phyloP scores from a whole-genome alignment of 257 asterid species.

The Primulina eburnea region DNA sequence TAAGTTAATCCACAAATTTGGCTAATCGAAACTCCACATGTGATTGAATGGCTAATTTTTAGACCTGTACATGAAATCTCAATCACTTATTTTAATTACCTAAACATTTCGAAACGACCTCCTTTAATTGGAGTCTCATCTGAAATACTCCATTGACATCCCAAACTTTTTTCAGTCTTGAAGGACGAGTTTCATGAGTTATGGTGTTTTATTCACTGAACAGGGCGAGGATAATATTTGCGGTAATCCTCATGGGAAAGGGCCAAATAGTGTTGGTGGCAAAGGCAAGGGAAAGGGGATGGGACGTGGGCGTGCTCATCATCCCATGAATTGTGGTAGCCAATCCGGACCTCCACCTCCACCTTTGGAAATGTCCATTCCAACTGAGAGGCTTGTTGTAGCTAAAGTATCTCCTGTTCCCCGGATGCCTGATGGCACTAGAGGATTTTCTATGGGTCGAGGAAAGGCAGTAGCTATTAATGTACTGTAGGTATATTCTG shows the following conservation, averaged over 20 bases:
- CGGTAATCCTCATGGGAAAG: slow-evolving; percentile 40
- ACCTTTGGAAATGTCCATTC: slow-evolving; percentile 27
- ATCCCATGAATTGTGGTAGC: slow-evolving; percentile 36
- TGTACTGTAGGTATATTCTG: slow-evolving; percentile 30
- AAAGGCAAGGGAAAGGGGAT: slow-evolving; percentile 46
- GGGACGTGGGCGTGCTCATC: slow-evolving; percentile 57
- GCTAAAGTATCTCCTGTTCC: slow-evolving; percentile 61
- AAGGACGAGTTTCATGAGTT: slow-evolving; percentile 1
- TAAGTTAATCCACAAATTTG: not conserved
- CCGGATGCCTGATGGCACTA: slow-evolving; percentile 95
- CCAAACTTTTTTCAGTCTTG: not conserved
- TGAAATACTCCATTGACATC: not conserved
- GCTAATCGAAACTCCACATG: not conserved
- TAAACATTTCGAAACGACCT: not conserved
- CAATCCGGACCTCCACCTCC: slow-evolving; percentile 31
- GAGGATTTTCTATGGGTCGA: slow-evolving; percentile 91
- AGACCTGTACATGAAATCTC: no score
- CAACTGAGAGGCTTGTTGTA: slow-evolving; percentile 37
- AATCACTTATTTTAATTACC: not conserved
- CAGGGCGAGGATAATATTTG: slow-evolving; percentile 52
- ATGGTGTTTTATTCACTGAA: not conserved
- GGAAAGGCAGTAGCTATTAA: slow-evolving; percentile 64
- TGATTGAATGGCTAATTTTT: not conserved
- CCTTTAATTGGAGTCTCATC: not conserved
- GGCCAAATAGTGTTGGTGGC: slow-evolving; percentile 37